Evolutionary conservation across 345 rosid species (phyloP).

Genomic region (Murraya koenigii): DNA sequence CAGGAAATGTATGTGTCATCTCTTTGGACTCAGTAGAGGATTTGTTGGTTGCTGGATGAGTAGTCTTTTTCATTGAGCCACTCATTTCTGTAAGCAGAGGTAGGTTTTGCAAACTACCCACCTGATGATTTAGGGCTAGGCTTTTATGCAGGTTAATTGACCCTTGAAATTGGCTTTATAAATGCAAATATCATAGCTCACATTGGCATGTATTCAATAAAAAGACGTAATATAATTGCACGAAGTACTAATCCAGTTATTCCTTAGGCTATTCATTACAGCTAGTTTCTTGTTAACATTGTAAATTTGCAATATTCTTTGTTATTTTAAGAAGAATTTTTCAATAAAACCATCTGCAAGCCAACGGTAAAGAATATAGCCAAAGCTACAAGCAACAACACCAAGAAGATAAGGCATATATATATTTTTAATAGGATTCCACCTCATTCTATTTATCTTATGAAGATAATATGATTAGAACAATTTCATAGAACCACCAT

Average conservation of each 20-base stretch:
- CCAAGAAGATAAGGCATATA: background rate
- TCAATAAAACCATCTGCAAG: too few species aligned
- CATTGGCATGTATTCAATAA: background rate
- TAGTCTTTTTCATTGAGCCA: too few species aligned
- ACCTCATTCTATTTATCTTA: background rate
- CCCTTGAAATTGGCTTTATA: background rate
- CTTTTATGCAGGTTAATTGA: background rate
- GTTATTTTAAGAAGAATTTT: too few species aligned
- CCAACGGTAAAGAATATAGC: background rate
- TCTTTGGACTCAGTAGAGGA: too few species aligned
- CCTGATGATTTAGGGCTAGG: too few species aligned
- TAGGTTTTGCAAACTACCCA: too few species aligned
- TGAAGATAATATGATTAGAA: background rate
- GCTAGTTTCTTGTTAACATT: conserved; percentile 6
- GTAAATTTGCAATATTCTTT: too few species aligned
- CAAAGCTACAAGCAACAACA: background rate
- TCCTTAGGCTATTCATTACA: background rate
- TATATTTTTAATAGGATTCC: background rate
- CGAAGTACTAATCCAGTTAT: background rate
- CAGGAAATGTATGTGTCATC: too few species aligned
- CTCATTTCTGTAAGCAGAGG: too few species aligned
- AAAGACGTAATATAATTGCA: too few species aligned
- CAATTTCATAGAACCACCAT: background rate
- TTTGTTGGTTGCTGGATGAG: too few species aligned
- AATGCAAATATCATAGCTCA: background rate